phyloP scores from a whole-genome alignment of 2,329 filamentous ascomycete genomes.

The Talaromyces albobiverticillius region DNA sequence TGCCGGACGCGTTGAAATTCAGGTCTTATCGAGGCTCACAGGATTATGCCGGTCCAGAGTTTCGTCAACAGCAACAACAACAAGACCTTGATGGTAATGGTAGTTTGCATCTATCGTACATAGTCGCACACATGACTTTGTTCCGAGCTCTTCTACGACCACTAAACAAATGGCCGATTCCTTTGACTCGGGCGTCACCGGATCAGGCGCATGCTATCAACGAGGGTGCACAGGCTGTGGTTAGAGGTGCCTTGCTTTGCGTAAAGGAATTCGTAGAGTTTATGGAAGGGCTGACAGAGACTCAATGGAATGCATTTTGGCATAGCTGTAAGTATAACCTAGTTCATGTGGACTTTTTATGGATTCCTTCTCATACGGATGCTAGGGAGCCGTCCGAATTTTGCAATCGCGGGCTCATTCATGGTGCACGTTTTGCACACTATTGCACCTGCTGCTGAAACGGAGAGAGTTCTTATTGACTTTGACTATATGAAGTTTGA shows the following conservation, averaged over 20 bases:
- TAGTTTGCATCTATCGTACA: slow-evolving; percentile 1
- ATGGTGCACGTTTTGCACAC: slow-evolving; percentile 3
- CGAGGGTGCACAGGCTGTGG: neutral
- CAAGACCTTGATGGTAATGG: slow-evolving; percentile 1
- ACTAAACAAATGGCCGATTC: neutral
- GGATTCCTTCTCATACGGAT: neutral
- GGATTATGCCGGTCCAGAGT: too few relatives aligned
- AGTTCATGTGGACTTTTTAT: neutral
- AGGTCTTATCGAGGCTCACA: neutral
- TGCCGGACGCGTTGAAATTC: neutral
- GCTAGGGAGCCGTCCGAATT: slow-evolving; percentile 6
- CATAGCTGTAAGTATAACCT: slow-evolving; percentile 1
- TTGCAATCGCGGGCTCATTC: slow-evolving; percentile 4
- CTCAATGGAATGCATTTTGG: slow-evolving; percentile 6
- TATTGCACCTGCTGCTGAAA: slow-evolving; percentile 1
- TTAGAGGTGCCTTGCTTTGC: neutral
- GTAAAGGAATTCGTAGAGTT: slow-evolving; percentile 6
- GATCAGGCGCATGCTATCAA: slow-evolving; percentile 1
- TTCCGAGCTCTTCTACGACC: slow-evolving; percentile 1
- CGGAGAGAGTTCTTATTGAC: too few relatives aligned
- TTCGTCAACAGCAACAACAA: neutral
- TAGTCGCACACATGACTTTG: neutral
- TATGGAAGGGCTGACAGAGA: slow-evolving; percentile 2
- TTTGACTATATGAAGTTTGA: neutral
- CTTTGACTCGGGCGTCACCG: neutral